Evolutionary conservation across 768 basidiomycete genomes (phyloP), one percentile per base, ranked within the genome.

Genomic region (Dioszegia hungarica): DNA sequence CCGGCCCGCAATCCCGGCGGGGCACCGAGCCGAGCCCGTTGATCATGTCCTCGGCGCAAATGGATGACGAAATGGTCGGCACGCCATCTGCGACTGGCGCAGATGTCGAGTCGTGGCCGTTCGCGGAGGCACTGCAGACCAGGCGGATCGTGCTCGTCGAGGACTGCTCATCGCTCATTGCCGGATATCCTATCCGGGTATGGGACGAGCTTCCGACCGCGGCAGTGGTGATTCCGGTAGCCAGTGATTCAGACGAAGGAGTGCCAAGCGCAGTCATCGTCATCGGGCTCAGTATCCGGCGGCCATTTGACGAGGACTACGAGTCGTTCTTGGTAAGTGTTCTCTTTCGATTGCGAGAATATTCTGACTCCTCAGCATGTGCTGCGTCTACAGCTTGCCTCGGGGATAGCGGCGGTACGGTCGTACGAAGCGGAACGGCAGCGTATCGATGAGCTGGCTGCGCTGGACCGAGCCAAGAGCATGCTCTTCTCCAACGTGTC

Each of bases 301-400:
- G 73, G 43, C 62, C 68, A 2, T 72, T 66, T 31, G 73, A 74
- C 43, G 68, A 74, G 8, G 68, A 70, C 24, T 74, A 74, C 52
- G 66, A 67, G 25, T 62, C 67, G 0, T 74, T 72, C 58, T 56
- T 70, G 28, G 66, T 64, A 44, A 47, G 14, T 31, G 5, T n/a
- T 15, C n/a, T n/a, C n/a, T n/a, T n/a, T n/a, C n/a, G n/a, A n/a
- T n/a, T 20, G 31, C n/a, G 22, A 22, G n/a, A 24, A 49, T 11
- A 20, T 45, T 37, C 3, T 43, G 27, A 31, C 12, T 27, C 1
- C 50, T 12, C 38, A 63, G 62, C 63, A 68, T 55, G 59, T 68
- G 12, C 54, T 74, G 14, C 56, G 70, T 17, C 53, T 70, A 3
- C 68, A 70, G 43, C 49, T 70, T 2, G 68, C 71, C 2, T 70